phyloP scores from a whole-genome alignment of 1,284 basidiomycete species.

The Cutaneotrichosporon cyanovorans region DNA sequence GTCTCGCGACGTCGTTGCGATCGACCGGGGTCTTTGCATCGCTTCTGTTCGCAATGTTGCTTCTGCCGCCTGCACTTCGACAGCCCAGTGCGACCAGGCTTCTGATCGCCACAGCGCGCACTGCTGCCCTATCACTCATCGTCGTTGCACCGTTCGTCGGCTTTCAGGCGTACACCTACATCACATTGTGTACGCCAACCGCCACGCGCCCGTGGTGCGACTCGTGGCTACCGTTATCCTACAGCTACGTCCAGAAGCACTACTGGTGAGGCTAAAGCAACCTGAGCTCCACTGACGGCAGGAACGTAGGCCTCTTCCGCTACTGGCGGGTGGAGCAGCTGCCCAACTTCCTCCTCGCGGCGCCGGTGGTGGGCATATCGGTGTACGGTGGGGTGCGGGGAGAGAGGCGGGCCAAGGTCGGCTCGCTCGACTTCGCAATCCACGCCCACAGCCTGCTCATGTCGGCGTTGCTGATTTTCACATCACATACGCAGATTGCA shows the following conservation, averaged over 20 bases:
- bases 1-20: conserved; percentile 61
- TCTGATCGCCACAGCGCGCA: too few species aligned
- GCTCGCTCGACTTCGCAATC: conserved; percentile 50
- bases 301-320: conserved; percentile 70
- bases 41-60: neutral
- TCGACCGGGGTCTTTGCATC: conserved; percentile 68
- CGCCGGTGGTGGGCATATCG: conserved; percentile 60
- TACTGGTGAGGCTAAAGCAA: conserved; percentile 58
- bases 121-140: conserved; percentile 19
- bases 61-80: neutral
- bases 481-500: conserved; percentile 83
- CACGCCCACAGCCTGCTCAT: conserved; percentile 61
- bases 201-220: conserved; percentile 59
- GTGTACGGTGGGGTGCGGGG: conserved; percentile 26
- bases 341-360: conserved; percentile 78
- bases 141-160: conserved; percentile 59
- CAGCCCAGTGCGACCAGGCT: too few species aligned
- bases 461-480: conserved; percentile 60
- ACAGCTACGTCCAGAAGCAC: conserved; percentile 69
- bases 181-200: conserved; percentile 54
- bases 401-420: neutral
- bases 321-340: conserved; percentile 80
- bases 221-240: conserved; percentile 58
- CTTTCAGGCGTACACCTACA: conserved; percentile 63
- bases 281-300: conserved; percentile 18